These are phyloP conservation scores for Atractiella rhizophila DNA, from an alignment of 768 basidiomycete genomes.

Conservation along the genomic window DNA sequence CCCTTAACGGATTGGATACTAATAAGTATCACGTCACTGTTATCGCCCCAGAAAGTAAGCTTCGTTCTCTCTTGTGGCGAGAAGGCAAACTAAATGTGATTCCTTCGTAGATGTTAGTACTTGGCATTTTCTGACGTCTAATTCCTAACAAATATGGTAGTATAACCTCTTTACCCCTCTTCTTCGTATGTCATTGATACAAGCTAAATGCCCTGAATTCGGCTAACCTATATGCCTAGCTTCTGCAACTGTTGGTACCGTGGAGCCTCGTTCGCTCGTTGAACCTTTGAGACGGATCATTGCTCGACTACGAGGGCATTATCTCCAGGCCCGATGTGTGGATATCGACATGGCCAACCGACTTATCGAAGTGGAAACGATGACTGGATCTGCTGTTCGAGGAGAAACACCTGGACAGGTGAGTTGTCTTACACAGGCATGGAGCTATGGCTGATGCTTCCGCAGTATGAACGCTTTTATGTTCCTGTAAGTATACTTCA, in stretches of 20 bases:
- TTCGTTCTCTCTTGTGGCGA: conserved; percentile 47
- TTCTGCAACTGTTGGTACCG: conserved; percentile 70
- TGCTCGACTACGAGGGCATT: conserved; percentile 72
- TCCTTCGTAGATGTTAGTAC: too few species aligned
- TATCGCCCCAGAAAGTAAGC: conserved; percentile 8
- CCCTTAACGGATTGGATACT: conserved; percentile 44
- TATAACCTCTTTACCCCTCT: conserved; percentile 17
- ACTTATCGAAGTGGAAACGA: conserved; percentile 64
- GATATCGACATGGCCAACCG: conserved; percentile 74
- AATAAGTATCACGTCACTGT: conserved; percentile 63
- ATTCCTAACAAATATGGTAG: not conserved
- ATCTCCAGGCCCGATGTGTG: conserved; percentile 58
- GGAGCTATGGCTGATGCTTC: too few species aligned
- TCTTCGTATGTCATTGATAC: conserved; percentile 3
- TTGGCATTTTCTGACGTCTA: too few species aligned
- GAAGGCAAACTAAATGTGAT: too few species aligned
- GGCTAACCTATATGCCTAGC: conserved; percentile 24
- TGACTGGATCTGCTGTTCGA: too few species aligned
- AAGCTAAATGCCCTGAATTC: rapidly evolving
- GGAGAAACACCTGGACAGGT: too few species aligned
- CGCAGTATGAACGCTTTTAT: conserved; percentile 47
- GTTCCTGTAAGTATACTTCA: conserved; percentile 37
- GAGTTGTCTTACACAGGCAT: too few species aligned
- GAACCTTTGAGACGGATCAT: conserved; percentile 87
- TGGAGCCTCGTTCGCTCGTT: conserved; percentile 69